These are phyloP conservation scores for Podospora pseudoanserina DNA, from an alignment of 495 filamentous ascomycete species.

Conservation along the genomic window DNA sequence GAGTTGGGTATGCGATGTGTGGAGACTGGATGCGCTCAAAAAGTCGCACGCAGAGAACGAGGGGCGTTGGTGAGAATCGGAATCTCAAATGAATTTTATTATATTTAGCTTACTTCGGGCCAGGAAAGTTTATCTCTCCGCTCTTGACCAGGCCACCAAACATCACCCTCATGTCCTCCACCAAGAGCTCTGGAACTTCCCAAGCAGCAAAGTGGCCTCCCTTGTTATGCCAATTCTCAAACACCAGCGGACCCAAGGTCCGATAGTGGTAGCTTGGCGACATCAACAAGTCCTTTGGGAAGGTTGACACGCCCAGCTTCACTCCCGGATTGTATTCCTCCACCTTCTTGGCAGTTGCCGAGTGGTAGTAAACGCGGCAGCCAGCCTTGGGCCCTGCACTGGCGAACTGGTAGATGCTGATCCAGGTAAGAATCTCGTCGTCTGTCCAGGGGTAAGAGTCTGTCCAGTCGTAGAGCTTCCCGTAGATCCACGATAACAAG, in stretches of 20 bases:
- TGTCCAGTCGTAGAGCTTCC: slow-evolving; percentile 67
- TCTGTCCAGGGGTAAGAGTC: slow-evolving; percentile 65
- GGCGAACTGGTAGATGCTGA: slow-evolving; percentile 60
- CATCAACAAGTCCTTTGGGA: slow-evolving; percentile 50
- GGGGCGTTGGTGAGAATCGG: too few species aligned
- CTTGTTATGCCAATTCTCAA: slow-evolving; percentile 46
- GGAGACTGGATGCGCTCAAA: background rate
- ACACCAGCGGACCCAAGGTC: slow-evolving; percentile 52
- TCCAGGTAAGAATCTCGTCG: slow-evolving; percentile 64
- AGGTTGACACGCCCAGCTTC: slow-evolving; percentile 51
- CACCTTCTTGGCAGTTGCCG: slow-evolving; percentile 11
- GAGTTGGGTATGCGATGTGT: background rate
- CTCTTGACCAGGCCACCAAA: slow-evolving; percentile 30
- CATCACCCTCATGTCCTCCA: slow-evolving; percentile 54
- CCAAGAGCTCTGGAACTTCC: slow-evolving; percentile 54
- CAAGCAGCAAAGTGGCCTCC: slow-evolving; percentile 66
- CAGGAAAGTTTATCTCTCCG: background rate
- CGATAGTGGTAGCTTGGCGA: slow-evolving; percentile 50
- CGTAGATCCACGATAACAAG: slow-evolving; percentile 63
- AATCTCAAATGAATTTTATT: too few species aligned
- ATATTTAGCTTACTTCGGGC: too few species aligned
- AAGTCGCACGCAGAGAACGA: too few species aligned
- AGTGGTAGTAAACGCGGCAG: slow-evolving; percentile 55
- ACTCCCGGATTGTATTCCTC: slow-evolving; percentile 35
- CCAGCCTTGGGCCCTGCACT: slow-evolving; percentile 54